These are phyloP conservation scores for Colletotrichum simmondsii DNA, from an alignment of 2,329 filamentous ascomycete genomes.

Conservation along the genomic window DNA sequence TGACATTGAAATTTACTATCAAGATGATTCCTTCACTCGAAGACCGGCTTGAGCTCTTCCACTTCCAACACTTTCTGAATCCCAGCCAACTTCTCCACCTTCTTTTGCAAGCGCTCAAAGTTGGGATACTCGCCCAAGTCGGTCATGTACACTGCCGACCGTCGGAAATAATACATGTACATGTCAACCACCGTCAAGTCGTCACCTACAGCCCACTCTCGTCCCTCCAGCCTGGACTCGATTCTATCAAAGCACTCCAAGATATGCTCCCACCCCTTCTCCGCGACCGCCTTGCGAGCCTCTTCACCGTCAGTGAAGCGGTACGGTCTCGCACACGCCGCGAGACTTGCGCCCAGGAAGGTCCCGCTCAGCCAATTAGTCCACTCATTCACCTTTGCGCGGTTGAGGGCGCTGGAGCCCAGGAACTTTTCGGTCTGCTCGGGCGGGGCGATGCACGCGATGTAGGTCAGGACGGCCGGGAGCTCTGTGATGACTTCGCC, in stretches of 20 bases:
- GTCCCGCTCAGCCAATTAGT: not conserved
- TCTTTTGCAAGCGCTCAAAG: not conserved
- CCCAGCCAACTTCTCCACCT: not conserved
- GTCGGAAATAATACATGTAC: not conserved
- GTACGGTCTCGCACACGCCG: not conserved
- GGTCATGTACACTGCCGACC: not conserved
- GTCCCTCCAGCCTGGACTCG: not conserved
- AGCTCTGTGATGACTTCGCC: conserved; percentile 46
- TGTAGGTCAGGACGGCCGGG: conserved; percentile 45
- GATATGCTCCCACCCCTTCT: not conserved
- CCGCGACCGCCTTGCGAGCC: not conserved
- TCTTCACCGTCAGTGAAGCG: not conserved
- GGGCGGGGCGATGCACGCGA: conserved; percentile 39
- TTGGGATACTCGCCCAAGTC: not conserved
- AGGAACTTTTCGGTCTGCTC: not conserved
- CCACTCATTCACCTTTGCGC: not conserved
- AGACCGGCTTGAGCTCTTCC: not conserved
- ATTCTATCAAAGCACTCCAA: not conserved
- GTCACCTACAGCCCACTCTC: not conserved
- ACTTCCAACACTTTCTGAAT: not conserved
- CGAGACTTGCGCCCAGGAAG: not conserved
- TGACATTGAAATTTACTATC: not conserved
- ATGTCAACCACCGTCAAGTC: not conserved
- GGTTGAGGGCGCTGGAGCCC: not conserved
- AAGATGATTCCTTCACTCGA: not conserved